Conservation (phyloP, 1,284 basidiomycete species). For the Tausonia pullulans region DNA sequence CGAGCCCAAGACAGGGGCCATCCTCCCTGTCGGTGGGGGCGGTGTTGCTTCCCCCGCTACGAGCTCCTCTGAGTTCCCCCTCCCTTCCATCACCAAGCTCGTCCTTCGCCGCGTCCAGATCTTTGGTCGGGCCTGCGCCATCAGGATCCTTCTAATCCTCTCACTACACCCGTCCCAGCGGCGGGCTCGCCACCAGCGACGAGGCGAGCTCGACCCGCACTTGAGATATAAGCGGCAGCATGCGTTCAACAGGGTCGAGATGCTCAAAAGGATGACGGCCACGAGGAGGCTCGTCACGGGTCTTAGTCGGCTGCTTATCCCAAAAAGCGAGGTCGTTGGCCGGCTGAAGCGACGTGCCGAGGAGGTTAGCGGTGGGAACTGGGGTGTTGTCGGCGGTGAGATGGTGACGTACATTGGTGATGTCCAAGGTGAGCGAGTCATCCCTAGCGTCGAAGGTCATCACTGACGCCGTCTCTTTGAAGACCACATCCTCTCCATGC, state of each 20-base stretch:
- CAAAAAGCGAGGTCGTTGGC: constrained; percentile 73
- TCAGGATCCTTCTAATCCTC: constrained; percentile 6
- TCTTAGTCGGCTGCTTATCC: constrained; percentile 60
- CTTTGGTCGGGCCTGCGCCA: too few species aligned
- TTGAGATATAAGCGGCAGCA: not conserved
- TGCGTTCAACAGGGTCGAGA: constrained; percentile 33
- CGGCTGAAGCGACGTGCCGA: constrained; percentile 59
- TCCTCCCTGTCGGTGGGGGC: not conserved
- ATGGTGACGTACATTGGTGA: constrained; percentile 84
- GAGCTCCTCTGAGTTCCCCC: not conserved
- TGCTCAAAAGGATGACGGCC: constrained; percentile 62
- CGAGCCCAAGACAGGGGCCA: not conserved
- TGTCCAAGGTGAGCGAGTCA: constrained; percentile 58
- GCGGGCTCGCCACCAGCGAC: constrained; percentile 5
- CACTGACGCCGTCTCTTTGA: not conserved
- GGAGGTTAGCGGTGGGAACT: constrained; percentile 29
- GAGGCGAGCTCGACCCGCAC: not conserved
- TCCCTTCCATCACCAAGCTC: too few species aligned
- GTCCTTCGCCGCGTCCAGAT: too few species aligned
- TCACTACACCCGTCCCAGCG: constrained; percentile 13
- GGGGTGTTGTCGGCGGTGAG: constrained; percentile 36
- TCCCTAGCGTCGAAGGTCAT: not conserved
- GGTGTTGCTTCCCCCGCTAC: not conserved
- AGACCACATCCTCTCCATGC: constrained; percentile 86
- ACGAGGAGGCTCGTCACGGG: constrained; percentile 73